Conservation (phyloP, 768 basidiomycete species). For the Lentinula lateritia region DNA sequence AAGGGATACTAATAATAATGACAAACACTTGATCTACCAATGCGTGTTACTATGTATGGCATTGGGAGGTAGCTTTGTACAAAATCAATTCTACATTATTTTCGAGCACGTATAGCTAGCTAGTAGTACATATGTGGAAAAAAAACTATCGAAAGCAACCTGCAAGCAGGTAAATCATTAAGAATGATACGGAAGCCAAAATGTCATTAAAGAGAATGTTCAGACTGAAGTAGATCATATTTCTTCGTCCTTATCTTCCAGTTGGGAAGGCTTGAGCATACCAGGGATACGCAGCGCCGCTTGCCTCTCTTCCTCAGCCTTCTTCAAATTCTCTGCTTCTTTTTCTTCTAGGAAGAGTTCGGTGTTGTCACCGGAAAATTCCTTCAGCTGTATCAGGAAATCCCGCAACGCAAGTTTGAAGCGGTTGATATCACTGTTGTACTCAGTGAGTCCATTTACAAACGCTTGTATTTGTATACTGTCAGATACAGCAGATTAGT, state of each 20-base stretch:
- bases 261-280: slow-evolving; percentile 91
- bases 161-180: slow-evolving; percentile 19
- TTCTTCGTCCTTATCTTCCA: slow-evolving; percentile 93
- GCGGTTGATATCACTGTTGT: slow-evolving; percentile 73
- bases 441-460: slow-evolving; percentile 60
- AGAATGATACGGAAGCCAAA: slow-evolving; percentile 14
- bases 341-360: slow-evolving; percentile 94
- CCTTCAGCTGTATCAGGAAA: slow-evolving; percentile 96
- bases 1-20: neutral
- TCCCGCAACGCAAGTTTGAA: slow-evolving; percentile 95
- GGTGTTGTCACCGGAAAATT: slow-evolving; percentile 92
- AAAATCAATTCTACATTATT: slow-evolving; percentile 29
- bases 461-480: slow-evolving; percentile 74
- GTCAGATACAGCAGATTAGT: slow-evolving; percentile 2
- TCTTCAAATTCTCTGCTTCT: slow-evolving; percentile 75
- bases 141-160: slow-evolving; percentile 20
- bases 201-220: neutral
- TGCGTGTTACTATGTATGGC: neutral
- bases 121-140: slow-evolving; percentile 34
- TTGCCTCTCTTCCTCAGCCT: slow-evolving; percentile 80
- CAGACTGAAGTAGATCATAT: slow-evolving; percentile 37
- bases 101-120: slow-evolving; percentile 19
- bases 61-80: neutral
- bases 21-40: neutral
- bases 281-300: slow-evolving; percentile 94